Evolutionary conservation across 2,329 filamentous ascomycete species (phyloP).

Genomic region (Exutisphaerella laricina): DNA sequence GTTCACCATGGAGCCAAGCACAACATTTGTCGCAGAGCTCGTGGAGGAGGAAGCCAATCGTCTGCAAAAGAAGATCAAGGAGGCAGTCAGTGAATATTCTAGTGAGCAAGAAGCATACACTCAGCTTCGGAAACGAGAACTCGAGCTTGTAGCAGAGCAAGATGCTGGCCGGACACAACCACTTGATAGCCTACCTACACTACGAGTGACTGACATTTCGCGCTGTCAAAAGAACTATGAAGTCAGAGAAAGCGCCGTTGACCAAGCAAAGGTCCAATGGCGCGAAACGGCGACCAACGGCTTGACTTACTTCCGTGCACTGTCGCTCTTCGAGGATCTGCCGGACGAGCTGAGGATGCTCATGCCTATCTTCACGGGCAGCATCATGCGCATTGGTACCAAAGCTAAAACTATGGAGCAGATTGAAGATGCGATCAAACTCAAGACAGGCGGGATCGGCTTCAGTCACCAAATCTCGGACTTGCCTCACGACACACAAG

Average conservation of each 20-base stretch:
- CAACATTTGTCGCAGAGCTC: slow-evolving; percentile 67
- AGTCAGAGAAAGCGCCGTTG: slow-evolving; percentile 51
- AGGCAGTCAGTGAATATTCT: slow-evolving; percentile 62
- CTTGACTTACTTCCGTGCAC: slow-evolving; percentile 87
- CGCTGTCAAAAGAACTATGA: slow-evolving; percentile 70
- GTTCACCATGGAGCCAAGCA: slow-evolving; percentile 89
- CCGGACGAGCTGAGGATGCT: slow-evolving; percentile 79
- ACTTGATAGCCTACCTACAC: slow-evolving; percentile 78
- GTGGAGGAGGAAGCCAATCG: slow-evolving; percentile 70
- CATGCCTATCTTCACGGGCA: slow-evolving; percentile 84
- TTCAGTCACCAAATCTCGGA: slow-evolving; percentile 79
- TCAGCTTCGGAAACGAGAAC: slow-evolving; percentile 69
- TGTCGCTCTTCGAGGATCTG: slow-evolving; percentile 72
- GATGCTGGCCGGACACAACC: slow-evolving; percentile 79
- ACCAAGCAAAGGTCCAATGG: slow-evolving; percentile 73
- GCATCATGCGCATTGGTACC: slow-evolving; percentile 89
- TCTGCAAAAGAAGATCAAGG: slow-evolving; percentile 66
- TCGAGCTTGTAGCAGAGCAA: slow-evolving; percentile 58
- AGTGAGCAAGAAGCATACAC: slow-evolving; percentile 65
- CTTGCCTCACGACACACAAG: slow-evolving; percentile 64
- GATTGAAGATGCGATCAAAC: slow-evolving; percentile 89
- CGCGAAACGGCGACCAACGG: slow-evolving; percentile 91
- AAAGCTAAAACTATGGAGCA: slow-evolving; percentile 86
- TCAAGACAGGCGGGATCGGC: slow-evolving; percentile 88
- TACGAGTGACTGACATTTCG: slow-evolving; percentile 85